phyloP scores from a whole-genome alignment of 805 yeast species.

The Vanderwaltozyma polyspora region DNA sequence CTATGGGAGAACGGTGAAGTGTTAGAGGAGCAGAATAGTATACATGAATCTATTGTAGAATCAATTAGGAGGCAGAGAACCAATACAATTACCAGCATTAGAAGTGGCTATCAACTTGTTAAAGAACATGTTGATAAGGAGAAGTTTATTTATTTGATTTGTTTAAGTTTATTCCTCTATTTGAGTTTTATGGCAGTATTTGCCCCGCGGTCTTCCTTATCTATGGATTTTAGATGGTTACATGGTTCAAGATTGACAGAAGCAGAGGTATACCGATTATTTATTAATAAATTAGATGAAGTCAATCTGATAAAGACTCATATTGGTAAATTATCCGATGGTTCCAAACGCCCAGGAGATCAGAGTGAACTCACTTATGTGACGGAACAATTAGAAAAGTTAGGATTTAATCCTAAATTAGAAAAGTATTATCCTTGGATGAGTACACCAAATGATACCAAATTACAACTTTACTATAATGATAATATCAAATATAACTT shows the following conservation, averaged over 20 bases:
- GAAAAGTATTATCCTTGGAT: constrained; percentile 50
- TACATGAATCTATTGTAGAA: constrained; percentile 1
- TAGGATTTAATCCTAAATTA: constrained; percentile 39
- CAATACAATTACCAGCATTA: constrained; percentile 21
- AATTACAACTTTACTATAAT: constrained; percentile 25
- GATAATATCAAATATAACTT: constrained; percentile 36
- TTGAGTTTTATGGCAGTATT: constrained; percentile 55
- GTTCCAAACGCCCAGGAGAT: constrained; percentile 33
- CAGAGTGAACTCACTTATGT: constrained; percentile 39
- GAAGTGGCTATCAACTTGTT: constrained; percentile 20
- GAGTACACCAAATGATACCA: constrained; percentile 39
- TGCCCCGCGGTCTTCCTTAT: constrained; percentile 73
- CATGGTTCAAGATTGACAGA: constrained; percentile 56
- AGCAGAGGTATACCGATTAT: constrained; percentile 58
- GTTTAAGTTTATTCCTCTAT: constrained; percentile 20
- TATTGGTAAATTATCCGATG: constrained; percentile 10
- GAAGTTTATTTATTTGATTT: constrained; percentile 15
- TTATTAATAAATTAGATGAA: constrained; percentile 32
- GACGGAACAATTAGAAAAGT: constrained; percentile 35
- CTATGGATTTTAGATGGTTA: constrained; percentile 67
- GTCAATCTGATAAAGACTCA: constrained; percentile 27
- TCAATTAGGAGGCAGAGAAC: constrained; percentile 17
- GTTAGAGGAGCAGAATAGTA: neutral
- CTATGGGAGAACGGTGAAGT: constrained; percentile 1
- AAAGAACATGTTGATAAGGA: constrained; percentile 23